Evolutionary conservation across 164 flowering plant genomes (phyloP).

Genomic region (Magnolia officinalis): DNA sequence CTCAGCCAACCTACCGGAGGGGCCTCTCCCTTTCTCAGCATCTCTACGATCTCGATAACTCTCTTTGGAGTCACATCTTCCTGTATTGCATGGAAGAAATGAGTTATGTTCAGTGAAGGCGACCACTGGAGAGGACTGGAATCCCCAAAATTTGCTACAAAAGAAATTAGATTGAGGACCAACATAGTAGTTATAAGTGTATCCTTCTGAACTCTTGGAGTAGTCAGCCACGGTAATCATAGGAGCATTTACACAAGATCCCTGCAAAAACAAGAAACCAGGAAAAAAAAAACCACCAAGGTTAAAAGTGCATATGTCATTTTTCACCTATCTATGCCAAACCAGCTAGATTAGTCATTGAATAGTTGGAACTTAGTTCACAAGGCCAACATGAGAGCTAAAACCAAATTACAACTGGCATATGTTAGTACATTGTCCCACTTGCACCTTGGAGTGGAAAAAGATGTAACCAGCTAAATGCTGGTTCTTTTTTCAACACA

Average conservation of each 20-base stretch:
- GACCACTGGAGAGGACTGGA: neutral
- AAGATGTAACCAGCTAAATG: too few relatives aligned
- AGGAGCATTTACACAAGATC: slow-evolving; percentile 98
- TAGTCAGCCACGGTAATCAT: slow-evolving; percentile 99
- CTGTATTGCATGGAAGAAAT: slow-evolving; percentile 35
- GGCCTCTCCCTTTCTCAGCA: slow-evolving; percentile 78
- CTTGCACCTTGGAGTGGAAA: too few relatives aligned
- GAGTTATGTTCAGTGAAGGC: neutral
- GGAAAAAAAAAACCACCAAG: neutral
- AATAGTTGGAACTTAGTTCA: too few relatives aligned
- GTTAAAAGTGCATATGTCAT: neutral
- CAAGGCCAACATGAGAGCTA: too few relatives aligned
- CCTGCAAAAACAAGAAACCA: slow-evolving; percentile 39
- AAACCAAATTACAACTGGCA: too few relatives aligned
- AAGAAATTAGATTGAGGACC: slow-evolving; percentile 21
- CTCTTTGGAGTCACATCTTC: slow-evolving; percentile 90
- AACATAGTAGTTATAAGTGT: slow-evolving; percentile 88
- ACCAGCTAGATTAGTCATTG: too few relatives aligned
- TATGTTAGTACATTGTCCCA: too few relatives aligned
- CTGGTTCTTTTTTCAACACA: too few relatives aligned
- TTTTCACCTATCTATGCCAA: too few relatives aligned
- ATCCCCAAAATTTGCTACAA: neutral
- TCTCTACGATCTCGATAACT: slow-evolving; percentile 93
- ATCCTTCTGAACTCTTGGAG: slow-evolving; percentile 96
- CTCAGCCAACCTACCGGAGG: slow-evolving; percentile 61